Evolutionary conservation across 148 eudicot genomes (phyloP).

Genomic region (Hydrangea macrophylla): DNA sequence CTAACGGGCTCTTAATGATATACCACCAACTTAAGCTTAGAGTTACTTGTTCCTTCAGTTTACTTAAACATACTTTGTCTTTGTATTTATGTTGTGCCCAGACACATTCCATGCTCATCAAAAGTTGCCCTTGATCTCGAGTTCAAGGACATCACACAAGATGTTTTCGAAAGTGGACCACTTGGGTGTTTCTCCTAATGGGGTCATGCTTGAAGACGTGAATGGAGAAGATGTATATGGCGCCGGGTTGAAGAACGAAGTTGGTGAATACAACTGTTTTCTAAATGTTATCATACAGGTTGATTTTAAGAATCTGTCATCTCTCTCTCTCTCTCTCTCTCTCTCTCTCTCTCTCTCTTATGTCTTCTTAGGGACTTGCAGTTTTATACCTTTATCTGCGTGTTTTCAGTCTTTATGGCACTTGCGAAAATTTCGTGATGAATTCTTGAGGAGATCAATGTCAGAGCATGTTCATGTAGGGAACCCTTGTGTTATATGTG

Average conservation of each 20-base stretch:
- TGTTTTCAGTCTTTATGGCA: conserved; percentile 92
- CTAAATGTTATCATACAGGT: conserved; percentile 98
- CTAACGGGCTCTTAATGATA: background rate
- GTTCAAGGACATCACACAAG: conserved; percentile 29
- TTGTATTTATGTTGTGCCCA: no score
- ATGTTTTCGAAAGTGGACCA: conserved; percentile 27
- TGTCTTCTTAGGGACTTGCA: no score
- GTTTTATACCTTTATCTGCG: background rate
- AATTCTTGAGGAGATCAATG: conserved; percentile 69
- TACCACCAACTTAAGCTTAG: conserved; percentile 3
- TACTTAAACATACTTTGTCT: conserved; percentile 8
- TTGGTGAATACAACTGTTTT: conserved; percentile 98
- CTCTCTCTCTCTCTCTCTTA: no score
- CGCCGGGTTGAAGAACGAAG: conserved; percentile 80
- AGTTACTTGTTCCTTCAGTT: conserved; percentile 6
- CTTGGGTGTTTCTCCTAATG: conserved; percentile 28
- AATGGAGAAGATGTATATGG: conserved; percentile 52
- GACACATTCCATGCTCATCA: conserved; percentile 59
- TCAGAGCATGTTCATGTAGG: conserved; percentile 79
- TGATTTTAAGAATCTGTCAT: conserved; percentile 13
- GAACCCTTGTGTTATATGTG: conserved; percentile 95
- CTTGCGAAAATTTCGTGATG: conserved; percentile 69
- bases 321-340: background rate
- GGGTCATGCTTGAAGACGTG: conserved; percentile 24
- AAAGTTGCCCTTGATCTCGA: conserved; percentile 41